A percentile compares a stretch with the other conserved stretches of the same genome.
Conservation (phyloP, 2,329 filamentous ascomycete genomes). For the Cryoendolithus antarcticus region DNA sequence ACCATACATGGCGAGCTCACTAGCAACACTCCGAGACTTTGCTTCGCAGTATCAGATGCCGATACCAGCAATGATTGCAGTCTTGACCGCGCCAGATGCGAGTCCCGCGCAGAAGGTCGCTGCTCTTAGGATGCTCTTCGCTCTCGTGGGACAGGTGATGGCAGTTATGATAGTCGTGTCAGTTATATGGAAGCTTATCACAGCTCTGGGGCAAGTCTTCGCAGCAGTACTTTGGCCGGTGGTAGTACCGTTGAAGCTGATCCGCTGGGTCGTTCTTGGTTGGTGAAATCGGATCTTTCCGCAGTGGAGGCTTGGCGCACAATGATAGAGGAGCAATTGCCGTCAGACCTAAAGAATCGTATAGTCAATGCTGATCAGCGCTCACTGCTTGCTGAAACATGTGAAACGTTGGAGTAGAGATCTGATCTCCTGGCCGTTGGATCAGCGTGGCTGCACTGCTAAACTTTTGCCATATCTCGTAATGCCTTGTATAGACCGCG, state of each 20-base stretch:
- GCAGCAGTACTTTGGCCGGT: constrained; percentile 19
- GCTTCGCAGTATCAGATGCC: constrained; percentile 7
- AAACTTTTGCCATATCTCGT: too few relatives aligned
- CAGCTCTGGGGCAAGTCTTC: constrained; percentile 14
- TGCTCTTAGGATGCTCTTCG: constrained; percentile 14
- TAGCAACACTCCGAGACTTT: neutral
- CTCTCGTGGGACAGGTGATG: constrained; percentile 12
- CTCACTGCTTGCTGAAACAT: too few relatives aligned
- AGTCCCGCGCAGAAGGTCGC: constrained; percentile 13
- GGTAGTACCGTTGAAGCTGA: constrained; percentile 13
- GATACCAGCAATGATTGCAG: constrained; percentile 8
- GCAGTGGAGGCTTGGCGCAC: too few relatives aligned
- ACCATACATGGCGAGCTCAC: neutral
- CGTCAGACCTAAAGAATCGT: too few relatives aligned
- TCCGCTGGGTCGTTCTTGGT: constrained; percentile 14
- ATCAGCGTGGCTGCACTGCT: too few relatives aligned
- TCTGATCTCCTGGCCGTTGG: too few relatives aligned
- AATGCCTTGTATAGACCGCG: too few relatives aligned
- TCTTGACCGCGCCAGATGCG: constrained; percentile 9
- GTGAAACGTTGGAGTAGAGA: too few relatives aligned
- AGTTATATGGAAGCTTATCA: constrained; percentile 15
- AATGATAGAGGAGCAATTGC: too few relatives aligned
- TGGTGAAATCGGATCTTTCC: neutral
- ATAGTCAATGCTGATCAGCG: too few relatives aligned
- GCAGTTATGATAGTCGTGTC: constrained; percentile 14